These are phyloP conservation scores for Globisporangium recalcitrans DNA, from an alignment of 352 stramenopile species.

Conservation along the genomic window DNA sequence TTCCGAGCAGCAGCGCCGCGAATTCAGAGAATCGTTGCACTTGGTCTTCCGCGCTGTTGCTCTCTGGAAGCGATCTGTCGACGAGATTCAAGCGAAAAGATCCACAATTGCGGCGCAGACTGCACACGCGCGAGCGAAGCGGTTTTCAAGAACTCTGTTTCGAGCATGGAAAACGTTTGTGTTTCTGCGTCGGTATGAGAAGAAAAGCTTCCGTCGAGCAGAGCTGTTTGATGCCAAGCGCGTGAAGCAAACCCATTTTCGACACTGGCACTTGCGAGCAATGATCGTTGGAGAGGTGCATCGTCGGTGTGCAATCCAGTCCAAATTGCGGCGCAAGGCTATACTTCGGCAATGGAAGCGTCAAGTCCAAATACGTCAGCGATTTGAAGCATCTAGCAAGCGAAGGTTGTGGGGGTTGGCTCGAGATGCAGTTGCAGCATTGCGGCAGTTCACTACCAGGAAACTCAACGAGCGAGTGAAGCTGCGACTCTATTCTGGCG, in stretches of 20 bases:
- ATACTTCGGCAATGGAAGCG: not conserved
- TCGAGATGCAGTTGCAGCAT: not conserved
- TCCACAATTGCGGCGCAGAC: not conserved
- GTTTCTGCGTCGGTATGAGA: not conserved
- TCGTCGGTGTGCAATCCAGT: not conserved
- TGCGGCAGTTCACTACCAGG: not conserved
- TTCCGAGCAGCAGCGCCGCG: not conserved
- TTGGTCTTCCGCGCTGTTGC: slow-evolving; percentile 12
- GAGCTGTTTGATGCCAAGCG: not conserved
- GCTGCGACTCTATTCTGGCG: slow-evolving; percentile 1
- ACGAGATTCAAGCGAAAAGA: not conserved
- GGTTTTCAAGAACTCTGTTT: not conserved
- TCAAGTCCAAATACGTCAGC: not conserved
- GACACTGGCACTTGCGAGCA: not conserved
- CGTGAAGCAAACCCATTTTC: not conserved
- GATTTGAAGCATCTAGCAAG: not conserved
- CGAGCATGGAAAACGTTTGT: slow-evolving; percentile 9
- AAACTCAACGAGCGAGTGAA: slow-evolving; percentile 8
- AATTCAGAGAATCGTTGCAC: slow-evolving; percentile 12
- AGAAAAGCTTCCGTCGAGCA: not conserved
- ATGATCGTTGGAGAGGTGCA: not conserved
- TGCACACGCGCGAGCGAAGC: not conserved
- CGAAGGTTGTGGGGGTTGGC: not conserved
- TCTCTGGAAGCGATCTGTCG: slow-evolving; percentile 9
- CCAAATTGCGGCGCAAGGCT: not conserved